Evolutionary conservation across 805 yeast species (phyloP).

Genomic region (Candida multigemmis): DNA sequence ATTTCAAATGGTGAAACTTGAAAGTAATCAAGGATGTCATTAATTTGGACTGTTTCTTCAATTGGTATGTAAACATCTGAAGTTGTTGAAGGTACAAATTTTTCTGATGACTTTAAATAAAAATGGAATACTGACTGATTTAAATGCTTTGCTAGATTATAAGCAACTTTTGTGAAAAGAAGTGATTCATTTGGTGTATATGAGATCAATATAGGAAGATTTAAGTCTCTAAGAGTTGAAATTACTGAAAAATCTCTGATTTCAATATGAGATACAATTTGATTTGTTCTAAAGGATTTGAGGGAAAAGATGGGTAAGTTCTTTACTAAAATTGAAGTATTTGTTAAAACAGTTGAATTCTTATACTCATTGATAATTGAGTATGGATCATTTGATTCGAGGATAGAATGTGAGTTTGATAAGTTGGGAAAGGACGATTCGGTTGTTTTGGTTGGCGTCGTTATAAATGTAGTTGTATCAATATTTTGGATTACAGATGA

Average conservation of each 20-base stretch:
- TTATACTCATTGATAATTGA: slow-evolving; percentile 28
- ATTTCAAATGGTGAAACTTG: slow-evolving; percentile 19
- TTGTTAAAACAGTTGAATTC: slow-evolving; percentile 40
- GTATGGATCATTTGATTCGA: slow-evolving; percentile 47
- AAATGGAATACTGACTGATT: slow-evolving; percentile 65
- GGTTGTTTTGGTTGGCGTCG: slow-evolving; percentile 40
- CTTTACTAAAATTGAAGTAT: slow-evolving; percentile 44
- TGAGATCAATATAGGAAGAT: slow-evolving; percentile 60
- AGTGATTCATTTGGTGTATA: slow-evolving; percentile 41
- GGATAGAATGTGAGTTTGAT: slow-evolving; percentile 16
- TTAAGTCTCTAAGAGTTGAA: slow-evolving; percentile 66
- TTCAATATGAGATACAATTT: slow-evolving; percentile 55
- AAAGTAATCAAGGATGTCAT: slow-evolving; percentile 14
- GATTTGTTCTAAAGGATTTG: slow-evolving; percentile 21
- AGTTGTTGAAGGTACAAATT: background rate
- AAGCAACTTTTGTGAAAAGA: slow-evolving; percentile 49
- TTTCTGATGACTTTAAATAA: slow-evolving; percentile 13
- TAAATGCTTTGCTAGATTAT: slow-evolving; percentile 41
- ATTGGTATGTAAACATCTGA: slow-evolving; percentile 2
- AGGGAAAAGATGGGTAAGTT: slow-evolving; percentile 51
- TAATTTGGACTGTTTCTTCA: slow-evolving; percentile 6
- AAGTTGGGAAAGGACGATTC: slow-evolving; percentile 20
- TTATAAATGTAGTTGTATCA: slow-evolving; percentile 28
- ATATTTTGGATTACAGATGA: no score
- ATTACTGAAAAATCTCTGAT: slow-evolving; percentile 61